Evolutionary conservation across 768 basidiomycete genomes (phyloP).

Genomic region (Naganishia randhawae): DNA sequence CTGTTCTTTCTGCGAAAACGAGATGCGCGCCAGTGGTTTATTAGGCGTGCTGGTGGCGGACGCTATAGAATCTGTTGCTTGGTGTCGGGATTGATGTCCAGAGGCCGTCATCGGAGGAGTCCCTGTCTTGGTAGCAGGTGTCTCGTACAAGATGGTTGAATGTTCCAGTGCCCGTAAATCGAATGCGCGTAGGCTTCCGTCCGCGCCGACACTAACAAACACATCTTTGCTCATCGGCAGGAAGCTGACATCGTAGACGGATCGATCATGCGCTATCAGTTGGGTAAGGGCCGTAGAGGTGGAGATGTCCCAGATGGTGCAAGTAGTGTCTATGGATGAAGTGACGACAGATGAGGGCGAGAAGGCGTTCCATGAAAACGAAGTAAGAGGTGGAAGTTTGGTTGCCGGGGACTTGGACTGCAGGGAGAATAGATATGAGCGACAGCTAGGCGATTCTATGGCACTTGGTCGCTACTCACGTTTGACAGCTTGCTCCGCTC

Average conservation of each 20-base stretch:
- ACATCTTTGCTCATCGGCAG: constrained; percentile 91
- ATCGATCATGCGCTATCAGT: constrained; percentile 89
- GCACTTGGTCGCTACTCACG: constrained; percentile 34
- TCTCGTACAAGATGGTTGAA: constrained; percentile 94
- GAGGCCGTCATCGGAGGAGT: background rate
- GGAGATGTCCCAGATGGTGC: constrained; percentile 98
- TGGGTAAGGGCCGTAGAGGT: constrained; percentile 90
- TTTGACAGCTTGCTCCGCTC: constrained; percentile 45
- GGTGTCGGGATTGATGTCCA: background rate
- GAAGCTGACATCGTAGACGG: constrained; percentile 91
- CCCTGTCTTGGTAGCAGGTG: constrained; percentile 34
- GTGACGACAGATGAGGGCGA: constrained; percentile 87
- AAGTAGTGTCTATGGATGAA: constrained; percentile 96
- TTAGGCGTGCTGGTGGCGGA: constrained; percentile 25
- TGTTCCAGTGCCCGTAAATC: constrained; percentile 94
- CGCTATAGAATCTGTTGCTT: background rate
- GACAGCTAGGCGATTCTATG: background rate
- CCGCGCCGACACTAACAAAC: constrained; percentile 96
- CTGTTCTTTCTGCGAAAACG: constrained; percentile 54
- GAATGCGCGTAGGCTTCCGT: constrained; percentile 92
- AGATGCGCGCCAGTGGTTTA: constrained; percentile 46
- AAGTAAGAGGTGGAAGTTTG: constrained; percentile 83
- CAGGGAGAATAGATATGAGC: background rate
- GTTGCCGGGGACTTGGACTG: constrained; percentile 88
- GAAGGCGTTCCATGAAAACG: constrained; percentile 96